Conservation (phyloP, 495 filamentous ascomycete species). For the Penicillium cinerascens region DNA sequence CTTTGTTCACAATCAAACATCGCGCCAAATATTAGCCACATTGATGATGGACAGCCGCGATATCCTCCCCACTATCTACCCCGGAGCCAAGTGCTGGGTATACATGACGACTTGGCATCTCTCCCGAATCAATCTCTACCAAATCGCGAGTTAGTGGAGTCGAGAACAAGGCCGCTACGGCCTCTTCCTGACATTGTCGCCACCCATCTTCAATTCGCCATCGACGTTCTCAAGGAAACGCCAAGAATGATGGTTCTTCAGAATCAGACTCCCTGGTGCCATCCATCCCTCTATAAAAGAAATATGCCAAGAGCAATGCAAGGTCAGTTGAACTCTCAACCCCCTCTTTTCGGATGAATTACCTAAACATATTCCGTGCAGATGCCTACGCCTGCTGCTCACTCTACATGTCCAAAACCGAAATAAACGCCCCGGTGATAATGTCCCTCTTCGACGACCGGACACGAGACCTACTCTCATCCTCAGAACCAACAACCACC, state of each 20-base stretch:
- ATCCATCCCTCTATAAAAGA: slow-evolving; percentile 42
- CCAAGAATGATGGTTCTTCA: slow-evolving; percentile 46
- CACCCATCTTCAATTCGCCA: slow-evolving; percentile 40
- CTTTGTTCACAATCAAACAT: neutral
- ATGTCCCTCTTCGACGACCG: slow-evolving; percentile 38
- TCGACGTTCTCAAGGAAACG: slow-evolving; percentile 37
- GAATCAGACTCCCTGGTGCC: slow-evolving; percentile 48
- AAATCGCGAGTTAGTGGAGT: slow-evolving; percentile 1
- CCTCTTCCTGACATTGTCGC: slow-evolving; percentile 23
- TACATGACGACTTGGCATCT: neutral
- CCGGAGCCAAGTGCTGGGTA: neutral
- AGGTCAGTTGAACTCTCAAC: slow-evolving; percentile 27
- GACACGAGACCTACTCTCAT: slow-evolving; percentile 32
- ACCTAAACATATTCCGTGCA: no score
- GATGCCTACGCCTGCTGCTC: slow-evolving; percentile 49
- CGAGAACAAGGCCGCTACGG: slow-evolving; percentile 4
- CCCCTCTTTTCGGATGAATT: neutral
- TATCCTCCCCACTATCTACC: neutral
- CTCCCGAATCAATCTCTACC: neutral
- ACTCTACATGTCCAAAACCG: slow-evolving; percentile 46
- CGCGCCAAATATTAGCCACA: neutral
- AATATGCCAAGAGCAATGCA: slow-evolving; percentile 47
- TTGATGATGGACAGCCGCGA: neutral
- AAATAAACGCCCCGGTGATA: slow-evolving; percentile 41
- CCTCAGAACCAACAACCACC: slow-evolving; percentile 26